These are phyloP conservation scores for Taphrina betulina DNA, from an alignment of 1,139 yeast species.

Conservation along the genomic window DNA sequence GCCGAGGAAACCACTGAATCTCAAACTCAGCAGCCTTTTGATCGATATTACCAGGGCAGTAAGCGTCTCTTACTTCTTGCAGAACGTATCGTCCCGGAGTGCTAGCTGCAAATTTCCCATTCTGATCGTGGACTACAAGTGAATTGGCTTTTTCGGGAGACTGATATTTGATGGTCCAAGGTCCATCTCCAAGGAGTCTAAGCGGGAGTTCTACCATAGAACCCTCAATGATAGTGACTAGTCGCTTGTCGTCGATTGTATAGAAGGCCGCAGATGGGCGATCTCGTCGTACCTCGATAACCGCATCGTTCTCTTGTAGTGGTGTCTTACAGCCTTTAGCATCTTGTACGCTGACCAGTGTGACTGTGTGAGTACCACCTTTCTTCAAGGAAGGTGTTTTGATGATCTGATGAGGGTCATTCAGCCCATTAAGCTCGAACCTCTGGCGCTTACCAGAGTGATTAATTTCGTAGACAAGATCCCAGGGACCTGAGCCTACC, in stretches of 20 bases:
- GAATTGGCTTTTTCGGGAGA: constrained; percentile 33
- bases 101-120: constrained; percentile 48
- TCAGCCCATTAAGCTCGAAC: constrained; percentile 50
- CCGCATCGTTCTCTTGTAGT: constrained; percentile 59
- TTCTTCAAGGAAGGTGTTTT: constrained; percentile 54
- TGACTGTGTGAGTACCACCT: constrained; percentile 71
- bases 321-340: constrained; percentile 71
- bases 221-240: constrained; percentile 53
- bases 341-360: constrained; percentile 66
- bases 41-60: constrained; percentile 64
- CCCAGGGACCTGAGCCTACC: constrained; percentile 77
- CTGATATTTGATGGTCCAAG: constrained; percentile 33
- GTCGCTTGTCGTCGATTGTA: constrained; percentile 44
- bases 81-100: constrained; percentile 66
- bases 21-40: constrained; percentile 46
- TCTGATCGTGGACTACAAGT: constrained; percentile 38
- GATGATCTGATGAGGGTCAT: constrained; percentile 48
- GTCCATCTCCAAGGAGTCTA: constrained; percentile 52
- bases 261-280: constrained; percentile 59
- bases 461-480: constrained; percentile 65
- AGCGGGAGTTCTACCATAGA: constrained; percentile 60
- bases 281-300: constrained; percentile 63
- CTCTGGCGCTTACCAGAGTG: constrained; percentile 53
- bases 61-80: constrained; percentile 59
- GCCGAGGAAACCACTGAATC: constrained; percentile 58